Percentiles rank a stretch among this genome's conserved stretches.
Conservation (phyloP, 371 early-diverging fungal species). For the Smittium culicis region DNA sequence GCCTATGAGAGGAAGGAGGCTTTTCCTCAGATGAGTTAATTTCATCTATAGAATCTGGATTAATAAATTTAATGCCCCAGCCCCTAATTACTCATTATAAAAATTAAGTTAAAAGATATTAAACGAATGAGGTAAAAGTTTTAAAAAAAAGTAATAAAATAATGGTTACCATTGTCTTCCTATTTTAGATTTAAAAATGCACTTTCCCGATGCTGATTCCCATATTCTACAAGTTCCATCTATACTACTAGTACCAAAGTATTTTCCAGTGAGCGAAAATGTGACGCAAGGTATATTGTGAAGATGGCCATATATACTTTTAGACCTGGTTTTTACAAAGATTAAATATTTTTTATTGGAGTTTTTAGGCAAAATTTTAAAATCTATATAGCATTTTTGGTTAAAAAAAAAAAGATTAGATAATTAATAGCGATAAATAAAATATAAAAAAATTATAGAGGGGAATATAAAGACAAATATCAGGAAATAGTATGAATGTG, state of each 20-base stretch:
- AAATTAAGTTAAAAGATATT: not conserved
- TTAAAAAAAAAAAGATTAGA: too few species aligned
- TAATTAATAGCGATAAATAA: not conserved
- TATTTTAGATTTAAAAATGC: not conserved
- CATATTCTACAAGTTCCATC: constrained; percentile 9
- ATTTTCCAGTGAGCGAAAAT: not conserved
- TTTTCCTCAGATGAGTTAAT: not conserved
- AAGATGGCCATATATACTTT: constrained; percentile 2
- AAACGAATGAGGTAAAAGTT: not conserved
- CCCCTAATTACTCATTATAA: constrained; percentile 4
- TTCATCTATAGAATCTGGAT: not conserved
- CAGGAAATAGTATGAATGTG: too few species aligned
- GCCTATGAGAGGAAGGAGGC: not conserved
- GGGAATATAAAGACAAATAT: too few species aligned
- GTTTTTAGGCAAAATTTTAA: not conserved
- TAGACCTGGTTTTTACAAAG: not conserved
- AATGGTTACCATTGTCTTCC: constrained; percentile 11
- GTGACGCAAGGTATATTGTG: constrained; percentile 6
- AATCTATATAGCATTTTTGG: not conserved
- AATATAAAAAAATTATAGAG: too few species aligned
- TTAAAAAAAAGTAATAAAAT: not conserved
- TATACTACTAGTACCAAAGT: constrained; percentile 10
- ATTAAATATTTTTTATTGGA: not conserved
- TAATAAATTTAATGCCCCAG: constrained; percentile 6
- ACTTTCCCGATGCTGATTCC: not conserved